phyloP scores from a whole-genome alignment of 2,329 filamentous ascomycete genomes.

The Clarireedia sp. region DNA sequence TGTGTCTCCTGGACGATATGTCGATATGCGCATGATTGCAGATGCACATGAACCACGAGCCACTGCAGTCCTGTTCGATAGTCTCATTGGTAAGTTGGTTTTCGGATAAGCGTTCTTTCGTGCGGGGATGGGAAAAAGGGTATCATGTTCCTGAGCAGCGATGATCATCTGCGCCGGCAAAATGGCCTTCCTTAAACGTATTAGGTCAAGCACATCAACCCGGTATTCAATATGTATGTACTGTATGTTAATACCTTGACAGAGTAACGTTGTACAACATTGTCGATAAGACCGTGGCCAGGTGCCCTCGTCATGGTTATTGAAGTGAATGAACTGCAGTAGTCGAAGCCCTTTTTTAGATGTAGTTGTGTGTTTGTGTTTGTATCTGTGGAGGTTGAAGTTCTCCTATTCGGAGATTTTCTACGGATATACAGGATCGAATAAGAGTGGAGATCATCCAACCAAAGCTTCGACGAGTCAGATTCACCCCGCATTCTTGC shows the following conservation, averaged over 20 bases:
- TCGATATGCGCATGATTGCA: background rate
- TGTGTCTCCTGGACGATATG: background rate
- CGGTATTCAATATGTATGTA: background rate
- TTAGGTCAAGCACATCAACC: constrained; percentile 1
- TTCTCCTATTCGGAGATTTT: background rate
- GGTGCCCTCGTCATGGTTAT: background rate
- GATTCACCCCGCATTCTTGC: background rate
- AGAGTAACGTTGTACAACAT: constrained; percentile 4
- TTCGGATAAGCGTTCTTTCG: background rate
- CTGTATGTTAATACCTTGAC: background rate
- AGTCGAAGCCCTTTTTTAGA: background rate
- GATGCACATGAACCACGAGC: constrained; percentile 1
- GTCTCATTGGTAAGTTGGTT: constrained; percentile 1
- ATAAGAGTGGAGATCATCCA: background rate
- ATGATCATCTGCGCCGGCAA: constrained; percentile 8
- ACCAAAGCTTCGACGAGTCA: background rate
- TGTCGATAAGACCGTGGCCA: background rate
- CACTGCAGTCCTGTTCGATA: background rate
- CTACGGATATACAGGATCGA: too few species aligned
- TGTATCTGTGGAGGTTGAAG: background rate
- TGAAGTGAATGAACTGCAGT: background rate
- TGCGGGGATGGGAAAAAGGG: background rate
- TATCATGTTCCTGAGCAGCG: constrained; percentile 1
- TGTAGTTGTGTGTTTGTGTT: background rate
- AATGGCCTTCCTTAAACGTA: constrained; percentile 7